Evolutionary conservation across 257 asterid genomes (phyloP).

Genomic region (Scutellaria baicalensis): DNA sequence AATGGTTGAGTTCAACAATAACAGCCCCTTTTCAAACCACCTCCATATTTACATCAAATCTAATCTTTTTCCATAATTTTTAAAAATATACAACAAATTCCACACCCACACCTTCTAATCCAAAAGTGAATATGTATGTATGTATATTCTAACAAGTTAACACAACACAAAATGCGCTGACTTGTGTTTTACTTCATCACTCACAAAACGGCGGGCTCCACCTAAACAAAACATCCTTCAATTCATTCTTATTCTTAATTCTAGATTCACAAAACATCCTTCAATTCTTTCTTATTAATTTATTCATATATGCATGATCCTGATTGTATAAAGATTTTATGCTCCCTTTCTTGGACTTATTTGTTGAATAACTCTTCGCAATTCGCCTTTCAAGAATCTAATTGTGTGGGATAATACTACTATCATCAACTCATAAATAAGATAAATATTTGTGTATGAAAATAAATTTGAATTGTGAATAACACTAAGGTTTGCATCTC

Average conservation of each 20-base stretch:
- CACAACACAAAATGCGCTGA: neutral
- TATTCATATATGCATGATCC: neutral
- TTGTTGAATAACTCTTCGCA: conserved; percentile 21
- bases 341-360: conserved; percentile 16
- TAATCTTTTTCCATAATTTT: neutral
- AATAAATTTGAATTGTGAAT: no score
- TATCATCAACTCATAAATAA: no score
- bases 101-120: neutral
- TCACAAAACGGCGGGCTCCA: neutral
- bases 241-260: neutral
- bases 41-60: neutral
- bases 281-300: neutral
- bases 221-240: neutral
- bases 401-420: no score
- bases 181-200: neutral
- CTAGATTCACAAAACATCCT: neutral
- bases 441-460: no score
- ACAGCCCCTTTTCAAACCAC: neutral
- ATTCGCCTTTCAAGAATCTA: neutral
- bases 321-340: conserved; percentile 1
- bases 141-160: neutral
- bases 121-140: neutral
- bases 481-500: no score
- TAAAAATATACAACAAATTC: no score
- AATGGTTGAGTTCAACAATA: neutral